phyloP scores from a whole-genome alignment of 192 early-diverging fungal genomes.

The Gonapodya sp. region DNA sequence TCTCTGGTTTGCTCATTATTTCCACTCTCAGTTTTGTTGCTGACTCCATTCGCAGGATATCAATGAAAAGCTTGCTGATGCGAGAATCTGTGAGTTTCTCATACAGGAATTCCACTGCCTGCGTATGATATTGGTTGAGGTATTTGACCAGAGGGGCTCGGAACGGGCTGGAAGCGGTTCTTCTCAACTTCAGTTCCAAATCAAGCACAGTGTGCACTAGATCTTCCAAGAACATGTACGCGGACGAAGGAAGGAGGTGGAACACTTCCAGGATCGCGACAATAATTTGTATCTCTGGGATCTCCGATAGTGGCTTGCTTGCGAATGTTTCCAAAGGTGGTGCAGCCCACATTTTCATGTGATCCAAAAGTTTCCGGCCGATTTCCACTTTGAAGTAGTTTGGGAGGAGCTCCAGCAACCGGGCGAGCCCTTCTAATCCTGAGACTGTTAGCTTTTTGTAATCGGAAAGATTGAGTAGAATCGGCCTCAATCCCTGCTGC shows the following conservation, averaged over 20 bases:
- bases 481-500: slow-evolving; percentile 92
- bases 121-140: slow-evolving; percentile 77
- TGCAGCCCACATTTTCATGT: slow-evolving; percentile 86
- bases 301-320: slow-evolving; percentile 73
- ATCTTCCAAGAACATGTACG: slow-evolving; percentile 85
- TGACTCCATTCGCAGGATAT: slow-evolving; percentile 39
- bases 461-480: slow-evolving; percentile 89
- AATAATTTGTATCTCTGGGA: slow-evolving; percentile 88
- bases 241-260: slow-evolving; percentile 79
- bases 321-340: slow-evolving; percentile 72
- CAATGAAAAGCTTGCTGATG: slow-evolving; percentile 56
- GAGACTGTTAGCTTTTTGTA: slow-evolving; percentile 87
- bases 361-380: slow-evolving; percentile 94
- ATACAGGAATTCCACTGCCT: slow-evolving; percentile 78
- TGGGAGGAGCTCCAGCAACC: slow-evolving; percentile 82
- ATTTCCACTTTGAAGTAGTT: slow-evolving; percentile 99
- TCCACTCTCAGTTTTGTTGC: slow-evolving; percentile 53
- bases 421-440: slow-evolving; percentile 86
- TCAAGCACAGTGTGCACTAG: slow-evolving; percentile 78
- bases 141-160: slow-evolving; percentile 79
- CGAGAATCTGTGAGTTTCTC: slow-evolving; percentile 50
- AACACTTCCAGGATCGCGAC: slow-evolving; percentile 92
- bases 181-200: slow-evolving; percentile 70
- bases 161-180: slow-evolving; percentile 89
- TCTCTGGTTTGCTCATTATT: slow-evolving; percentile 43